These are phyloP conservation scores for Adenanthera pavonina DNA, from an alignment of 306 rosid genomes.

Conservation along the genomic window DNA sequence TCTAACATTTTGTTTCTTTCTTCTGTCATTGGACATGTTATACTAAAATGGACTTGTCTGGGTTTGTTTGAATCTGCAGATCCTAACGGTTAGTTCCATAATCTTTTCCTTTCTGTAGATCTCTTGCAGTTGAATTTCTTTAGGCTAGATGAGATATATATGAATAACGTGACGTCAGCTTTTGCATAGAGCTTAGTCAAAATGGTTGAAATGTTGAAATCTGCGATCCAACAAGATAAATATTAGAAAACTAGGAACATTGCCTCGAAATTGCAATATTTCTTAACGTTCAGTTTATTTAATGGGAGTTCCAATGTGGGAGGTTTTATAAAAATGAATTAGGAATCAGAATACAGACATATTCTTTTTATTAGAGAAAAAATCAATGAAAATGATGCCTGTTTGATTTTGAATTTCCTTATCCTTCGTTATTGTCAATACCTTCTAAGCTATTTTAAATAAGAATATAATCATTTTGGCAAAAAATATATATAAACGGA, in stretches of 20 bases:
- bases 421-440: neutral
- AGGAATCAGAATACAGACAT: neutral
- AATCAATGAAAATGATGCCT: neutral
- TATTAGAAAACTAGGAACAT: neutral
- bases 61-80: conserved; percentile 47
- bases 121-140: conserved; percentile 6
- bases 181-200: conserved; percentile 29
- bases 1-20: conserved; percentile 52
- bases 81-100: conserved; percentile 77
- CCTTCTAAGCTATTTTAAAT: neutral
- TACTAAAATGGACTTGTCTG: conserved; percentile 46
- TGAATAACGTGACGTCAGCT: neutral
- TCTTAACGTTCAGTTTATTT: neutral
- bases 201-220: neutral
- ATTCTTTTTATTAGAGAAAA: neutral
- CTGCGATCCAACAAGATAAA: neutral
- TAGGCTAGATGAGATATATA: neutral
- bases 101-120: neutral
- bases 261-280: neutral
- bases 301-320: neutral
- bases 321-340: neutral
- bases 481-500: no score
- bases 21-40: conserved; percentile 31
- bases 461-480: neutral
- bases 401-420: neutral